Evolutionary conservation across 768 basidiomycete genomes (phyloP), one percentile per base, ranked within the genome.

Genomic region (Kwoniella mangroviensis): DNA sequence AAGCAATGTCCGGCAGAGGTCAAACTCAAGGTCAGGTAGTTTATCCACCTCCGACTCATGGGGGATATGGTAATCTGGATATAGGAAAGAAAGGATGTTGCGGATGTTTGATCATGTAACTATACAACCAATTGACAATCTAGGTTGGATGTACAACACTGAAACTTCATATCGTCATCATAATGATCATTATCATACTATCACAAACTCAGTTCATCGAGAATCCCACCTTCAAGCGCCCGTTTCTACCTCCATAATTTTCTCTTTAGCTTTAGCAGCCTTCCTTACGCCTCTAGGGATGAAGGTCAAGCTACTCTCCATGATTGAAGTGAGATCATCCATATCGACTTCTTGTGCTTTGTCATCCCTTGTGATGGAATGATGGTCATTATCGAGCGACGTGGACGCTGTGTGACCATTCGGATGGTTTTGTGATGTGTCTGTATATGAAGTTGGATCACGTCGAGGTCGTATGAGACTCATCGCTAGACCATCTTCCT

Each of bases 291-390:
- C 73, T 22, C 71, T 64, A 4, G 80, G 80, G 0, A 78, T 71
- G 21, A 81, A 77, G 15, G 62, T 69, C 34, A 81, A 61, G 61
- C 75, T 76, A 34, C 74, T 78, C 17, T 65, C 67, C 63, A 76
- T 62, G 22, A 61, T 42, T 0, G 41, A 22, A 11, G 74, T 63
- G 15, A 81, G 62, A n/a, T 63, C 71, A 11, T 79, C 75, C 70
- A 81, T 76, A 45, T 78, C 74, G 15, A 74, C 51, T 63, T 79
- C 80, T 21, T 43, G 59, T 12, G 45, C 21, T 12, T 43, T n/a
- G 21, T 17, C 41, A 12, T 40, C 9, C 13, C 40, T 19, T 24
- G 58, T 11, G 19, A n/a, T 43, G 3, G 17, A 9, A 4, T 59
- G 6, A 3, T 34, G 40, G 24, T 24, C 21, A 24, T 43, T 28